These are phyloP conservation scores for Parastagonospora avenae DNA, from an alignment of 2,329 filamentous ascomycete genomes.

Conservation along the genomic window DNA sequence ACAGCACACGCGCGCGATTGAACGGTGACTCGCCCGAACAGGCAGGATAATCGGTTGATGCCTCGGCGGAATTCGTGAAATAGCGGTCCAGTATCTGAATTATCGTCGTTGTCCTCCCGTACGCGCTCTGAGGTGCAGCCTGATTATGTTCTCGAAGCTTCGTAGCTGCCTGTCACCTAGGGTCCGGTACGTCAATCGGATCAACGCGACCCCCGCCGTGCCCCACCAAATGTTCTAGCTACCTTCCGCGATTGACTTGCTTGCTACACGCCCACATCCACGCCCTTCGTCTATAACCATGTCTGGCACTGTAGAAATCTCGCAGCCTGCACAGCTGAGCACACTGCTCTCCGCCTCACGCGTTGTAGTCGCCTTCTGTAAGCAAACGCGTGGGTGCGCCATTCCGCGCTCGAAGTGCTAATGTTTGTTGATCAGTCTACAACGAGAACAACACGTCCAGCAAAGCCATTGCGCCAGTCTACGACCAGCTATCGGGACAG, in stretches of 20 bases:
- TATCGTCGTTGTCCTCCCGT: no score
- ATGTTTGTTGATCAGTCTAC: conserved; percentile 66
- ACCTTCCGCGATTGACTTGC: conserved; percentile 2
- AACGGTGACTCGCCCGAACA: no score
- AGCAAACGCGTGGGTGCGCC: conserved; percentile 49
- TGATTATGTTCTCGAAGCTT: no score
- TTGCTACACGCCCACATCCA: conserved; percentile 25
- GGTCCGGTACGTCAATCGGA: conserved; percentile 1
- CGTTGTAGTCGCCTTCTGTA: conserved; percentile 88
- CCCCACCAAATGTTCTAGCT: background rate
- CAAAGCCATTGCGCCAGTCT: conserved; percentile 81
- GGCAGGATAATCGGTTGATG: no score
- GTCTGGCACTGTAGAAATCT: conserved; percentile 52
- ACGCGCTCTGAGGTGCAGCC: no score
- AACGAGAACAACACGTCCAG: conserved; percentile 87
- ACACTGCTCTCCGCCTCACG: conserved; percentile 72
- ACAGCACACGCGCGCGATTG: no score
- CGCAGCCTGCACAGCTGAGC: conserved; percentile 49
- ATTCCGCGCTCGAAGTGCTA: conserved; percentile 27
- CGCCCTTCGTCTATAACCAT: conserved; percentile 38
- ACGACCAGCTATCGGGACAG: conserved; percentile 73
- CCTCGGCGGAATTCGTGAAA: no score
- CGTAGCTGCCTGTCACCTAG: conserved; percentile 13
- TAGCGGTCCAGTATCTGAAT: no score
- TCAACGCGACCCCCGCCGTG: conserved; percentile 26